phyloP scores from a whole-genome alignment of 176 grass and related monocot species.

The Cocos nucifera region DNA sequence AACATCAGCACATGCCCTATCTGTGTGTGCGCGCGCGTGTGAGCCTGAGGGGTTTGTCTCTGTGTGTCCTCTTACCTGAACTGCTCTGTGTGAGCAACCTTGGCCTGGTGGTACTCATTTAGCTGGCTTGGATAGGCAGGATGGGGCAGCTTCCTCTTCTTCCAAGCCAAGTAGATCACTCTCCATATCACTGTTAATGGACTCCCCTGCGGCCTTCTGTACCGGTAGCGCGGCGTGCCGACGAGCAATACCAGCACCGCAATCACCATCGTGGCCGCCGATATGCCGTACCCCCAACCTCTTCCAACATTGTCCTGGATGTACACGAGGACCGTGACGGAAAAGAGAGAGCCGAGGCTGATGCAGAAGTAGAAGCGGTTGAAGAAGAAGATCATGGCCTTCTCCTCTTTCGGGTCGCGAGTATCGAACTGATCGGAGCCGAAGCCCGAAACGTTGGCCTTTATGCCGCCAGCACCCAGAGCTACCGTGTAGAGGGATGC shows the following conservation, averaged over 20 bases:
- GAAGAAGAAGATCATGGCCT: slow-evolving; percentile 35
- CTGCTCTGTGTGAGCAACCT: slow-evolving; percentile 23
- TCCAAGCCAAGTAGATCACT: slow-evolving; percentile 32
- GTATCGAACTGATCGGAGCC: slow-evolving; percentile 52
- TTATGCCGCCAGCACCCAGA: slow-evolving; percentile 34
- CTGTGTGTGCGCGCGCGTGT: too few relatives aligned
- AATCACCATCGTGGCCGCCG: slow-evolving; percentile 18
- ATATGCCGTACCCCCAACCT: slow-evolving; percentile 28
- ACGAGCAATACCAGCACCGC: slow-evolving; percentile 24
- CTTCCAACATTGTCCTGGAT: slow-evolving; percentile 29
- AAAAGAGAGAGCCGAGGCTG: slow-evolving; percentile 28
- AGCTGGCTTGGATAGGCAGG: slow-evolving; percentile 25
- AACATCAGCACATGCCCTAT: too few relatives aligned
- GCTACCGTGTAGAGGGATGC: slow-evolving; percentile 43
- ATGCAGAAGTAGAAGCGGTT: slow-evolving; percentile 38
- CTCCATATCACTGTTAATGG: slow-evolving; percentile 32
- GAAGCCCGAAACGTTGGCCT: slow-evolving; percentile 60
- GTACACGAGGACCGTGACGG: slow-evolving; percentile 31
- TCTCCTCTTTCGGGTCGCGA: slow-evolving; percentile 35
- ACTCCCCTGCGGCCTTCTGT: slow-evolving; percentile 28
- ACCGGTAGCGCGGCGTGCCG: slow-evolving; percentile 28
- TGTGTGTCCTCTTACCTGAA: slow-evolving; percentile 16
- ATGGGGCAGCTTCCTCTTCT: slow-evolving; percentile 18
- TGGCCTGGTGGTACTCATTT: slow-evolving; percentile 25
- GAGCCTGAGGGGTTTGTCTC: too few relatives aligned